phyloP scores from a whole-genome alignment of 1,284 basidiomycete species.

The Uromyces viciae-fabae region DNA sequence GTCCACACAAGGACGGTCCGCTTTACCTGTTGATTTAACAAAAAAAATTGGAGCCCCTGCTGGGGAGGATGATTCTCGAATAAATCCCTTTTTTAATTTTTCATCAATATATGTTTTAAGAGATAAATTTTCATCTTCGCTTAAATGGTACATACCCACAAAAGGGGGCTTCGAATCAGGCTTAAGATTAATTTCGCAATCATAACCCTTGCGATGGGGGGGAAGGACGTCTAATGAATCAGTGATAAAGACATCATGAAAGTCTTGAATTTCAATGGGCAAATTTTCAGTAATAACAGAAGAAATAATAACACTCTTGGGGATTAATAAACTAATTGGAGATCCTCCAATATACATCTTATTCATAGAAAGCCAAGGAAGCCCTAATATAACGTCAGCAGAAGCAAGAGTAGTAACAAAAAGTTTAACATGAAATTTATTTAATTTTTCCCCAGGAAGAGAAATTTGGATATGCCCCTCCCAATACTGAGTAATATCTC shows the following conservation, averaged over 20 bases:
- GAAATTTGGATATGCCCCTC: not conserved
- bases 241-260: not conserved
- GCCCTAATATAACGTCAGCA: not conserved
- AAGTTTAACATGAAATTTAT: not conserved
- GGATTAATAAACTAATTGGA: not conserved
- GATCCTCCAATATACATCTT: not conserved
- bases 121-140: not conserved
- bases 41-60: slow-evolving; percentile 44
- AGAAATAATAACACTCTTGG: not conserved
- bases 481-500: not conserved
- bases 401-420: not conserved
- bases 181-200: not conserved
- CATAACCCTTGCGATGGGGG: slow-evolving; percentile 7
- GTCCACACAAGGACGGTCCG: slow-evolving; percentile 44
- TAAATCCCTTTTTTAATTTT: slow-evolving; percentile 16
- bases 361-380: not conserved
- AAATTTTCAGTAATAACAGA: not conserved
- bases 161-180: not conserved
- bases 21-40: slow-evolving; percentile 46
- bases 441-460: not conserved
- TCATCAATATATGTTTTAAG: not conserved
- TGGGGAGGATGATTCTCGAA: slow-evolving; percentile 25
- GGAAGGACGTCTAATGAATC: not conserved
- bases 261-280: not conserved
- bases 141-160: not conserved